These are phyloP conservation scores for Tricholoma sp. DNA, from an alignment of 768 basidiomycete species.

Conservation along the genomic window DNA sequence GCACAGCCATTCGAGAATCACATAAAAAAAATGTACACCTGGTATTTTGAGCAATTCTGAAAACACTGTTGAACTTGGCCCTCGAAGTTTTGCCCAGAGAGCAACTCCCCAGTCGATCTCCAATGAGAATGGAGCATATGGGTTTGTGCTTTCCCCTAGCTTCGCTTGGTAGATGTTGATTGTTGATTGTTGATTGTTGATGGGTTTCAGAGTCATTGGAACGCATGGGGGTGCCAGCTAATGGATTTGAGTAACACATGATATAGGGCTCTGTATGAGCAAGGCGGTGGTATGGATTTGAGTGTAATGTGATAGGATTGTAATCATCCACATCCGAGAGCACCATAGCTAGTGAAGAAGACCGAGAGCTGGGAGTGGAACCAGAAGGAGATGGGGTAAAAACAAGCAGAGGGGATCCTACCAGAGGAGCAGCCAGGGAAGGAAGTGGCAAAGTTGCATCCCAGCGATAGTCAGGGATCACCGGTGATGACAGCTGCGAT, in stretches of 20 bases:
- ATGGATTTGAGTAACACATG: neutral
- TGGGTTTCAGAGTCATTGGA: neutral
- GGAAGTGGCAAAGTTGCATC: neutral
- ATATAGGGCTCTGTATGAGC: neutral
- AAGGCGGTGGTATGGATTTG: neutral
- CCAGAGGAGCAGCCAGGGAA: neutral
- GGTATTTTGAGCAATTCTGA: conserved; percentile 34
- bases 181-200: no score
- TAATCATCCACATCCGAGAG: neutral
- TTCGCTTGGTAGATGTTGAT: no score
- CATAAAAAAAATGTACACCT: conserved; percentile 22
- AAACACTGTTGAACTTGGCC: no score
- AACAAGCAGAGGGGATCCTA: neutral
- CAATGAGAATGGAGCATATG: conserved; percentile 30
- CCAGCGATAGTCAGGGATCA: no score
- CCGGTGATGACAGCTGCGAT: no score
- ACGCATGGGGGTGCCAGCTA: neutral
- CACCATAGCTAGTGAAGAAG: neutral
- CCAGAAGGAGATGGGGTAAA: neutral
- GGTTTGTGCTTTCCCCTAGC: no score
- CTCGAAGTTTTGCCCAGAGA: conserved; percentile 33
- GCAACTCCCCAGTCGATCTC: conserved; percentile 35
- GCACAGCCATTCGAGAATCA: neutral
- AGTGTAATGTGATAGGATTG: neutral
- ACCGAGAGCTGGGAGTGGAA: neutral